Base-by-base conservation (phyloP, 2,329 filamentous ascomycete species). In the Pleomassaria siparia region DNA sequence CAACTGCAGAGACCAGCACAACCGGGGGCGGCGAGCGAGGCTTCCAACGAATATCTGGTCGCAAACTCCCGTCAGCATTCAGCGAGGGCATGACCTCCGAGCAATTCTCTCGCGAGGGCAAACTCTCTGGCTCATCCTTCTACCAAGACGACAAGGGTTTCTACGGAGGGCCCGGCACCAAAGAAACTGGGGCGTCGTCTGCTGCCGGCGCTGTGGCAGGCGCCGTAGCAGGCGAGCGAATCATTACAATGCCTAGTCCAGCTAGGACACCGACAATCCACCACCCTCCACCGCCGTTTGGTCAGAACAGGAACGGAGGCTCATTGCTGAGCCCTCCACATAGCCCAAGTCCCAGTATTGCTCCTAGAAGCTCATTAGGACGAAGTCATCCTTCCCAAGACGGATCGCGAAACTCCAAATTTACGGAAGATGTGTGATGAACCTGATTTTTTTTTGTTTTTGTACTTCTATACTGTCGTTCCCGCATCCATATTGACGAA, bases 241-340 rank as follows among this genome's bases (percentile, higher is more conserved):
- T 65, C 25, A 18, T 35, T 13, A 20, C 32, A 35, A 62, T 59
- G 51, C 78, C 81, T n/a, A 81, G 85, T n/a, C 85, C 85, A 13
- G 83, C 80, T 15, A 79, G 83, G 44, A 84, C 81, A 3, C 81
- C 85, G 1, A 72, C 86, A 13, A 79, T 80, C 47, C 78, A 81
- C 49, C 74, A 78, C 41, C 58, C 66, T 1, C 56, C 50, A 30
- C 58, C 62, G 20, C 55, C 60, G 10, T 63, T 60, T 44, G 55
- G 60, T 41, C 47, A 54, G 15, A 62, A 53, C 40, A 54, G 47
- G 41, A 58, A 49, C 35, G 48, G 51, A 40, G 46, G 46, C 12
- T 43, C 58, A 33, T 54, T 60, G 5, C 52, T 69, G 10, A 77
- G 63, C 56, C 70, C 56, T 51, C 76, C 48, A 58, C 71, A 53